Base-by-base conservation (phyloP, 352 stramenopile genomes). In the Globisporangium ultimum region DNA sequence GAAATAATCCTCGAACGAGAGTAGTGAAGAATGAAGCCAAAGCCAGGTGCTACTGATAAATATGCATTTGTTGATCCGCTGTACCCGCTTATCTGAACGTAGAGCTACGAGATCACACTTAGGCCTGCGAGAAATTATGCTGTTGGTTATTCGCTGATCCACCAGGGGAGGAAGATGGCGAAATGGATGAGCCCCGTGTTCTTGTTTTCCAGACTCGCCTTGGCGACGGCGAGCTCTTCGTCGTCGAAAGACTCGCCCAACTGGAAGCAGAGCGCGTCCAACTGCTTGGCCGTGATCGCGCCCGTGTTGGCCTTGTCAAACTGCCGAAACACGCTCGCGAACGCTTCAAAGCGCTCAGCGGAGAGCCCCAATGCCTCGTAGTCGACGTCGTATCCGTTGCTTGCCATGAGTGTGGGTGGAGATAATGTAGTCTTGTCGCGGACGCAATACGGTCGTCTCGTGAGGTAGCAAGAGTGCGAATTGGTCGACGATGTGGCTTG, bases 151-250 rank as follows among this genome's bases (percentile, higher is more conserved):
- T 86, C 79, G 49, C 64, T 80, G 17, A 79, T 61, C 79, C 79
- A 89, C 79, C 79, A 89, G 10, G 68, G 63, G 3, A 89, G 57
- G 64, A 89, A 89, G n/a, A 69, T 70, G 22, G 54, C 28, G 56
- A 89, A 89, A 56, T 85, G 73, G 57, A 89, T 83, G 40, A 89
- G 66, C 1, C 72, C 75, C 0, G 79, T 82, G 36, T 80, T 55
- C 0, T 75, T 62, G 55, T 89, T 72, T 53, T 70, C 60, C 18
- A 87, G 69, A 56, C 75, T 87, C 28, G 75, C 64, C 46, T 60
- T 49, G 22, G 77, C 79, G 45, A 80, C 69, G 5, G 65, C 61
- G 0, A 87, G 60, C 53, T 89, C 79, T 46, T 89, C 79, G 11
- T 74, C 61, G 40, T 89, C 79, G 9, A 89, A 68, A 51, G 68